Base-by-base conservation (phyloP, 371 early-diverging fungal species). In the Lichtheimia corymbifera region DNA sequence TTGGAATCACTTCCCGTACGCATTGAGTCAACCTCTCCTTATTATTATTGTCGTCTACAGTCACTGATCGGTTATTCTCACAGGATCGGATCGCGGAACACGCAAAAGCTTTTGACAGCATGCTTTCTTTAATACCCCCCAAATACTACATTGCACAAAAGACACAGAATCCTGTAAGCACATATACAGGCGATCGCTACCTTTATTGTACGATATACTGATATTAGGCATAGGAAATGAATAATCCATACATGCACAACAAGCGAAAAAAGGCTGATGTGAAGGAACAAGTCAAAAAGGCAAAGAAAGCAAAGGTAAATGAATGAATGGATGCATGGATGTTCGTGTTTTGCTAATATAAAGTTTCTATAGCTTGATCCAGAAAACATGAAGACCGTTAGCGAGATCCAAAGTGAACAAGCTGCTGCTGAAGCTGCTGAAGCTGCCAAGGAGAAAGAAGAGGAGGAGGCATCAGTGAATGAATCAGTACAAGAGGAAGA, bases 221-320 rank as follows among this genome's bases (percentile, higher is more conserved):
- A n/a, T 5, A 47, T 5, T 0, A 3, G 6, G 2, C 17, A 47
- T 25, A 42, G 5, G 70, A 82, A 74, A 72, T 77, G 54, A 64
- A 63, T 35, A 80, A 80, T 44, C 82, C 80, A 64, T 88, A 79
- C 64, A 79, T 79, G 72, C 85, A 89, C 59, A 91, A 90, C 68
- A 90, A 89, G 65, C 84, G 88, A 66, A 85, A 87, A 70, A 90
- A 92, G 64, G 89, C 89, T 72, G 86, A 79, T 25, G 78, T 88
- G 62, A 92, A 92, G 73, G 90, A 91, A 55, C 84, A 82, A 20
- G 81, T 88, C 53, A 90, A 88, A 72, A 89, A 89, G 63, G 92
- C 92, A 18, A 89, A 88, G 73, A 89, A 88, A 70, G 81, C 83
- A 25, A 89, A 89, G 81, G 86, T 87, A 73, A 22, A 22, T 22